These are phyloP conservation scores for Xylaria grammica DNA, from an alignment of 495 filamentous ascomycete species.

Conservation along the genomic window DNA sequence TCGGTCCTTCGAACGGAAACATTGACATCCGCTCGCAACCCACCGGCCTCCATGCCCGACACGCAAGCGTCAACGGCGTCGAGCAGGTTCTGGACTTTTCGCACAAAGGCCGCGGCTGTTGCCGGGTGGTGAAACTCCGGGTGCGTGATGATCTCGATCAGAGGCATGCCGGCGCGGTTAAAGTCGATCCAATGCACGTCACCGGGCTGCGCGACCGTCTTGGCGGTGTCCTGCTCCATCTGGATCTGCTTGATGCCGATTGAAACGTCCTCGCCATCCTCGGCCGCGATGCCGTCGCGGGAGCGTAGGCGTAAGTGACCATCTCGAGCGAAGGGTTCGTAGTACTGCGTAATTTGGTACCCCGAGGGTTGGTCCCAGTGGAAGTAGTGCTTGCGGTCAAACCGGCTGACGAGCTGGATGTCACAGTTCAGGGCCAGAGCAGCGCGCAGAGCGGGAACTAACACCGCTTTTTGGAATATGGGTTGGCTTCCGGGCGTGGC, in stretches of 20 bases:
- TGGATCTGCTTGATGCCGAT: slow-evolving; percentile 92
- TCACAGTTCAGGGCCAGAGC: slow-evolving; percentile 83
- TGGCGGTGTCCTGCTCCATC: slow-evolving; percentile 97
- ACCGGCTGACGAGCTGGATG: slow-evolving; percentile 74
- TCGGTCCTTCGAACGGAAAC: slow-evolving; percentile 74
- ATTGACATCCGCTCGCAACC: slow-evolving; percentile 92
- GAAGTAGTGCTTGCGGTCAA: slow-evolving; percentile 98
- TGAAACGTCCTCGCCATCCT: slow-evolving; percentile 66
- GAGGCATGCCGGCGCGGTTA: slow-evolving; percentile 87
- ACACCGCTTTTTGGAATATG: slow-evolving; percentile 77
- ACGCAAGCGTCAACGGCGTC: slow-evolving; percentile 80
- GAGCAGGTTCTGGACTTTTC: slow-evolving; percentile 87
- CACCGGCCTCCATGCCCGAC: slow-evolving; percentile 90
- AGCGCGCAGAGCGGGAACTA: slow-evolving; percentile 88
- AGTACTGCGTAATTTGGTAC: slow-evolving; percentile 98
- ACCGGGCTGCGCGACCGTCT: slow-evolving; percentile 79
- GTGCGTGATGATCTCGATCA: slow-evolving; percentile 93
- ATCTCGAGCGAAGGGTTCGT: slow-evolving; percentile 80
- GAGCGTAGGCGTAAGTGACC: slow-evolving; percentile 72
- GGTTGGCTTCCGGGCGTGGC: slow-evolving; percentile 91
- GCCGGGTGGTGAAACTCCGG: slow-evolving; percentile 83
- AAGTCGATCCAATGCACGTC: slow-evolving; percentile 84
- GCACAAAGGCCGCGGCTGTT: slow-evolving; percentile 83
- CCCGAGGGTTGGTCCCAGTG: slow-evolving; percentile 96
- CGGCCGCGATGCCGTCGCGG: slow-evolving; percentile 78